These are phyloP conservation scores for Oldenlandia corymbosa DNA, from an alignment of 257 asterid species.

Conservation along the genomic window DNA sequence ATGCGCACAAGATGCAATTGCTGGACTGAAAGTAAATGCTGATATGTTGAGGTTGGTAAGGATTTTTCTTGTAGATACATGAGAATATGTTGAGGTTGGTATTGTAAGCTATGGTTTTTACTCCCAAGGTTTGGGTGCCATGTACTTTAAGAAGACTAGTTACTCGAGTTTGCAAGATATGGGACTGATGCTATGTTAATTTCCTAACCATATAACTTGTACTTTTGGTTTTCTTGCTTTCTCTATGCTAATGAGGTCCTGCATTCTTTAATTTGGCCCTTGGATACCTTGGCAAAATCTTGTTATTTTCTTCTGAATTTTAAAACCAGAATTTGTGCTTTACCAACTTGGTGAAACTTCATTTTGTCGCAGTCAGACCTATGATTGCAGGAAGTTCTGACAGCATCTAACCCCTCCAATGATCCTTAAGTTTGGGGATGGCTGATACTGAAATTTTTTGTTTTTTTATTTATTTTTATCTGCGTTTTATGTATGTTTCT, in stretches of 20 bases:
- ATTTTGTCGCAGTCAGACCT: background rate
- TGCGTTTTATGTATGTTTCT: too few species aligned
- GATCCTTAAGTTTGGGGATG: background rate
- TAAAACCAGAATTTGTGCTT: background rate
- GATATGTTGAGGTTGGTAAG: constrained; percentile 78
- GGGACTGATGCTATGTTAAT: background rate
- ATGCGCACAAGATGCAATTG: constrained; percentile 85
- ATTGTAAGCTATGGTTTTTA: background rate
- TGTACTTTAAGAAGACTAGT: background rate
- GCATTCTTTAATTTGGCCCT: background rate
- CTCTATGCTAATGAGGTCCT: background rate
- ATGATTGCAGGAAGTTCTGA: background rate
- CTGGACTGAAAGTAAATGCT: constrained; percentile 77
- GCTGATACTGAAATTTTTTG: background rate
- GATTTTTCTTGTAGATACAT: constrained; percentile 26
- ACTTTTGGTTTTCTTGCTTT: background rate
- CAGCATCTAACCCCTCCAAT: background rate
- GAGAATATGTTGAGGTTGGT: background rate
- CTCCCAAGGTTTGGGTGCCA: background rate
- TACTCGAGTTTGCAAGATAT: background rate
- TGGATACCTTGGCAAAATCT: background rate
- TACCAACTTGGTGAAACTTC: background rate
- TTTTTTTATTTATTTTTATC: too few species aligned
- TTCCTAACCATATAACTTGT: background rate
- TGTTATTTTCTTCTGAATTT: background rate